Conservation (phyloP, 2,329 filamentous ascomycete genomes). For the Fusarium globosum region DNA sequence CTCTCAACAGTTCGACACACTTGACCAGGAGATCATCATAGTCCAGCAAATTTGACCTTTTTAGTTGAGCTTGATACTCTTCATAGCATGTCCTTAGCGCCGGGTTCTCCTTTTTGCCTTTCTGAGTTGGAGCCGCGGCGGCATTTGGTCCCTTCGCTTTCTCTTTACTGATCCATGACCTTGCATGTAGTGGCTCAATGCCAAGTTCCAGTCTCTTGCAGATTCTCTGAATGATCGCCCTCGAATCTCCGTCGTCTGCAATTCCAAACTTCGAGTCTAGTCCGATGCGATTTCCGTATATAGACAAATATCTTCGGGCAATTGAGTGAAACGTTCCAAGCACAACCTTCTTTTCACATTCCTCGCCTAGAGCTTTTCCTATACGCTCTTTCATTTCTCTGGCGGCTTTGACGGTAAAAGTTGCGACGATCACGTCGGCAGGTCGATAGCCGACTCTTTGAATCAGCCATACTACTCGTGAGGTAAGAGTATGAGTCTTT, state of each 20-base stretch:
- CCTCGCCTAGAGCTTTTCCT: constrained; percentile 80
- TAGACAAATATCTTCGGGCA: constrained; percentile 82
- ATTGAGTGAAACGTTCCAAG: constrained; percentile 97
- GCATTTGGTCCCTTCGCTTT: constrained; percentile 68
- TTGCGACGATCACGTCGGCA: constrained; percentile 92
- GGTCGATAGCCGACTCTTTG: constrained; percentile 77
- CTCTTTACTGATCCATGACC: constrained; percentile 78
- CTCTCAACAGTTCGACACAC: constrained; percentile 81
- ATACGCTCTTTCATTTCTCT: constrained; percentile 93
- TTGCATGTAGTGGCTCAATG: constrained; percentile 77
- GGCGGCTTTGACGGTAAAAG: constrained; percentile 96
- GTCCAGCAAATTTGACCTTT: constrained; percentile 84
- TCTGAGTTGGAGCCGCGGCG: constrained; percentile 54
- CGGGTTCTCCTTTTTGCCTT: constrained; percentile 56
- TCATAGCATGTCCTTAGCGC: constrained; percentile 76
- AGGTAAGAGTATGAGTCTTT: constrained; percentile 95
- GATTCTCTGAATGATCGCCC: constrained; percentile 83
- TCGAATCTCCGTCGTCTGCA: constrained; percentile 84
- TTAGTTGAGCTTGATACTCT: constrained; percentile 82
- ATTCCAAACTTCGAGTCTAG: constrained; percentile 88
- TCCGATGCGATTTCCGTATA: constrained; percentile 87
- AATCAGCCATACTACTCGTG: constrained; percentile 90
- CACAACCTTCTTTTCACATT: constrained; percentile 79
- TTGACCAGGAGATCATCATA: constrained; percentile 92
- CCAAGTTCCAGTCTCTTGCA: constrained; percentile 77